A percentile compares a stretch with the other conserved stretches of the same genome.
phyloP scores from a whole-genome alignment of 495 filamentous ascomycete genomes.

The Penicillium diatomitis region DNA sequence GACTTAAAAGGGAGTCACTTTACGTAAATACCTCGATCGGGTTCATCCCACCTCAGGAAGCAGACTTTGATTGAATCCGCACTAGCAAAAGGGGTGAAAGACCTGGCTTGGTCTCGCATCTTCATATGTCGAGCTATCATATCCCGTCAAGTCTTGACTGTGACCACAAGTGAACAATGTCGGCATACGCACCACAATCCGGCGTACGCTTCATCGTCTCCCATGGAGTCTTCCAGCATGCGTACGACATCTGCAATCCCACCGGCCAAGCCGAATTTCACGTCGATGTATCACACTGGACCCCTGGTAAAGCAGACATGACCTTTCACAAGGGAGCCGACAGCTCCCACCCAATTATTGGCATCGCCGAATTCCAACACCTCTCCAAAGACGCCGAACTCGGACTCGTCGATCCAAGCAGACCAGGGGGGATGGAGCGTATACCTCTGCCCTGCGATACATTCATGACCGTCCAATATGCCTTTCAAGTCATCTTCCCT shows the following conservation, averaged over 20 bases:
- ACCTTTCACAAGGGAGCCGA: constrained; percentile 23
- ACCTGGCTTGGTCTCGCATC: too few relatives aligned
- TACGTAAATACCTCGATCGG: too few relatives aligned
- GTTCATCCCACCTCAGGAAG: too few relatives aligned
- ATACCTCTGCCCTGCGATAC: constrained; percentile 18
- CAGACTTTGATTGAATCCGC: too few relatives aligned
- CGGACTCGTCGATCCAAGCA: constrained; percentile 21
- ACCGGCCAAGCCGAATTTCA: constrained; percentile 15
- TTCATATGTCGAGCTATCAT: neutral
- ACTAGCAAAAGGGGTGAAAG: too few relatives aligned
- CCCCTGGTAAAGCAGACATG: constrained; percentile 24
- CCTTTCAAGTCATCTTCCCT: constrained; percentile 16
- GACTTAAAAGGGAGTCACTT: too few relatives aligned
- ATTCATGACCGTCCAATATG: constrained; percentile 12
- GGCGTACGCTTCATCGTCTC: constrained; percentile 15
- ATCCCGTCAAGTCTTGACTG: neutral
- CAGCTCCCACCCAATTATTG: constrained; percentile 17
- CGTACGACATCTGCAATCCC: constrained; percentile 19
- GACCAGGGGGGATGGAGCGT: constrained; percentile 13
- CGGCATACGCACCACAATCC: constrained; percentile 1
- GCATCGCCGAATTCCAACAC: constrained; percentile 24
- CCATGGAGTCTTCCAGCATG: constrained; percentile 15
- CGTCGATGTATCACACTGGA: constrained; percentile 21
- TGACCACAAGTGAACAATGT: neutral
- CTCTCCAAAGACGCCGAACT: constrained; percentile 25